Percentiles rank a stretch among this genome's conserved stretches.
phyloP scores from a whole-genome alignment of 208 protist species.

The Crithidia fasciculata region DNA sequence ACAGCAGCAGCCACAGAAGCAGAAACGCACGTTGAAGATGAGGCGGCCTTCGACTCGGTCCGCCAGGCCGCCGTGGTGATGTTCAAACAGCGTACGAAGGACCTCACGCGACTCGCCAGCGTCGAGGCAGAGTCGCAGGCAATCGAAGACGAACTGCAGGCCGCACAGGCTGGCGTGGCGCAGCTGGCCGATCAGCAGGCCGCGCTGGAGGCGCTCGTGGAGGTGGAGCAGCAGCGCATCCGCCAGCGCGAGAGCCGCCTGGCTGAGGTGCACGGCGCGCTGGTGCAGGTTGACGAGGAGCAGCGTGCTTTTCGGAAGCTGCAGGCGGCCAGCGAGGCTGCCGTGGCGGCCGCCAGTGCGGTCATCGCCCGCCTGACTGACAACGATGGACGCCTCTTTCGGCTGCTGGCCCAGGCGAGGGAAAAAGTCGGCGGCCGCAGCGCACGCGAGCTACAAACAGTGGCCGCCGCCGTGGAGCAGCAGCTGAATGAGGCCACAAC shows the following conservation, averaged over 20 bases:
- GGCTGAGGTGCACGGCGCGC: conserved; percentile 46
- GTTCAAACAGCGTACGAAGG: conserved; percentile 86
- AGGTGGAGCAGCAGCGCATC: conserved; percentile 58
- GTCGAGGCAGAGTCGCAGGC: conserved; percentile 36
- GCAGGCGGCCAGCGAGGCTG: conserved; percentile 42
- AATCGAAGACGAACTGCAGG: conserved; percentile 28
- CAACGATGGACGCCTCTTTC: conserved; percentile 35
- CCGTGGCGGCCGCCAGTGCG: conserved; percentile 29
- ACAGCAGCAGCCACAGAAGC: conserved; percentile 1
- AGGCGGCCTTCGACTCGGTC: conserved; percentile 72
- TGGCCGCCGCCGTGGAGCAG: conserved; percentile 45
- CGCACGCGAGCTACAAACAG: conserved; percentile 51
- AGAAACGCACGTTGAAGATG: conserved; percentile 6
- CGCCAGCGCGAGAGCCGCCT: conserved; percentile 56
- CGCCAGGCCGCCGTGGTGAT: conserved; percentile 69
- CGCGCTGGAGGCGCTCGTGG: conserved; percentile 55
- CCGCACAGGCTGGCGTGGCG: conserved; percentile 37
- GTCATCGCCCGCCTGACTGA: conserved; percentile 44
- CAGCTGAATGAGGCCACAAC: conserved; percentile 14
- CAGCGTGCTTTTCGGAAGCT: conserved; percentile 42
- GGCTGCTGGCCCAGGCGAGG: conserved; percentile 50
- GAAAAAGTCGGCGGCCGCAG: conserved; percentile 36
- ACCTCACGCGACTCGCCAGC: conserved; percentile 70
- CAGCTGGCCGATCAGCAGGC: conserved; percentile 57
- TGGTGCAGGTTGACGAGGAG: conserved; percentile 61